These are phyloP conservation scores for Hygrocybe punicea DNA, from an alignment of 768 basidiomycete genomes.

Conservation along the genomic window DNA sequence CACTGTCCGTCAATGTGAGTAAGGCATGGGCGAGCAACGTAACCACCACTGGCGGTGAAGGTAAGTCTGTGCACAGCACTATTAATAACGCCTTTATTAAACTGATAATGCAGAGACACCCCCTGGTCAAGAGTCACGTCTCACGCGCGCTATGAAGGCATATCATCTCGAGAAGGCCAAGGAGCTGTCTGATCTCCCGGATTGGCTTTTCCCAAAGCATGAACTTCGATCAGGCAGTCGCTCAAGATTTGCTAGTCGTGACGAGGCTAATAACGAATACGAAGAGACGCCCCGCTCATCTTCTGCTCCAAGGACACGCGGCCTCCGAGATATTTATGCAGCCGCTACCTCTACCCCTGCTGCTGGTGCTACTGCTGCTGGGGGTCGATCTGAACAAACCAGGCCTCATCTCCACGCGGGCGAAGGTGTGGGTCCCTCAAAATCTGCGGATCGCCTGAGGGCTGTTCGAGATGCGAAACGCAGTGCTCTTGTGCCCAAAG, in stretches of 20 bases:
- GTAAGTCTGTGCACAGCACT: constrained; percentile 23
- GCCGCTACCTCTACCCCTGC: constrained; percentile 13
- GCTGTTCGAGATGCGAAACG: constrained; percentile 52
- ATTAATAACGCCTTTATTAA: neutral
- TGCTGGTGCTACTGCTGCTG: neutral
- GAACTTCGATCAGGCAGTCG: constrained; percentile 41
- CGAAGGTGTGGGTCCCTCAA: constrained; percentile 28
- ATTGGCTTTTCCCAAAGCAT: constrained; percentile 60
- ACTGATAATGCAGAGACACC: constrained; percentile 39
- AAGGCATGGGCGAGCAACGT: constrained; percentile 54
- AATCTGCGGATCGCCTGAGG: constrained; percentile 46
- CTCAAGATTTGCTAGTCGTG: constrained; percentile 14
- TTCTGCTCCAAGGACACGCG: constrained; percentile 8
- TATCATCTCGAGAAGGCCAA: constrained; percentile 63
- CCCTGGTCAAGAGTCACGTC: constrained; percentile 54
- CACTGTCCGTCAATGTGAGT: constrained; percentile 53
- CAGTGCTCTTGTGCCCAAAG: constrained; percentile 13
- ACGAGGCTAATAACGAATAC: constrained; percentile 15
- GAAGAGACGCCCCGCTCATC: constrained; percentile 7
- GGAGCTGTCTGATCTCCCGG: constrained; percentile 54
- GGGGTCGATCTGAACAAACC: neutral
- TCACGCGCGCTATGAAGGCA: constrained; percentile 63
- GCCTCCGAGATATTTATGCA: constrained; percentile 40
- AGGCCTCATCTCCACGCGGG: constrained; percentile 2
- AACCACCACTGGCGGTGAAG: constrained; percentile 43